phyloP scores from a whole-genome alignment of 345 rosid species.

The Carallia pectinifolia region DNA sequence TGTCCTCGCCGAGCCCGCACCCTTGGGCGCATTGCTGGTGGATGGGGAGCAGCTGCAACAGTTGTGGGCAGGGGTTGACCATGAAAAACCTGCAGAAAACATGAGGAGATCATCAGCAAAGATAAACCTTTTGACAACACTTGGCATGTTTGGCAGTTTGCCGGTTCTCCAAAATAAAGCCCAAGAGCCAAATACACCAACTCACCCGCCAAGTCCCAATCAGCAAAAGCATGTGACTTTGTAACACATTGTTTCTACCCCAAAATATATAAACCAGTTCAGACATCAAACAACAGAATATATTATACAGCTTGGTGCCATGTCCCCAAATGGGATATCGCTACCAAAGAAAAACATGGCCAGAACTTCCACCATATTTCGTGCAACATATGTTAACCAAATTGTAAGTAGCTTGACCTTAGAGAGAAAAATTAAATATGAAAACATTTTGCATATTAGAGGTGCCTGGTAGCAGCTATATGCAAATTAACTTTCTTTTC shows the following conservation, averaged over 20 bases:
- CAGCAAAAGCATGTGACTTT: not conserved
- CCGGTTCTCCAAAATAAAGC: not conserved
- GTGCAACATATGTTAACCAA: not conserved
- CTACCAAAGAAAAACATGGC: not conserved
- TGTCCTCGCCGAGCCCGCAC: slow-evolving; percentile 99
- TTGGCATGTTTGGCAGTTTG: too few species aligned
- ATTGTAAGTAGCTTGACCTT: not conserved
- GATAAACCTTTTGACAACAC: not conserved
- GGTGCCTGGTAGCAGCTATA: slow-evolving; percentile 2
- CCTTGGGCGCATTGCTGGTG: slow-evolving; percentile 92
- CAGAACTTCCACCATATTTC: not conserved
- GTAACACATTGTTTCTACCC: not conserved
- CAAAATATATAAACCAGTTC: not conserved
- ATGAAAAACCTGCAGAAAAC: slow-evolving; percentile 64
- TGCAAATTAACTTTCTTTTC: not conserved
- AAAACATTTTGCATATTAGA: not conserved
- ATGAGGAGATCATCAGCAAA: slow-evolving; percentile 12
- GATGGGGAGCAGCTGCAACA: slow-evolving; percentile 76
- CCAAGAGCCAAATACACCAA: not conserved
- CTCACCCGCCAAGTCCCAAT: not conserved
- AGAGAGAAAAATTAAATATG: not conserved
- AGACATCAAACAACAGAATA: not conserved
- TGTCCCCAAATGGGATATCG: not conserved
- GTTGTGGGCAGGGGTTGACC: slow-evolving; percentile 82
- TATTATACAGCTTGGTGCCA: not conserved